Evolutionary conservation across 148 eudicot species (phyloP), one percentile per base, ranked within the genome.

Genomic region (Euryodendron excelsum): DNA sequence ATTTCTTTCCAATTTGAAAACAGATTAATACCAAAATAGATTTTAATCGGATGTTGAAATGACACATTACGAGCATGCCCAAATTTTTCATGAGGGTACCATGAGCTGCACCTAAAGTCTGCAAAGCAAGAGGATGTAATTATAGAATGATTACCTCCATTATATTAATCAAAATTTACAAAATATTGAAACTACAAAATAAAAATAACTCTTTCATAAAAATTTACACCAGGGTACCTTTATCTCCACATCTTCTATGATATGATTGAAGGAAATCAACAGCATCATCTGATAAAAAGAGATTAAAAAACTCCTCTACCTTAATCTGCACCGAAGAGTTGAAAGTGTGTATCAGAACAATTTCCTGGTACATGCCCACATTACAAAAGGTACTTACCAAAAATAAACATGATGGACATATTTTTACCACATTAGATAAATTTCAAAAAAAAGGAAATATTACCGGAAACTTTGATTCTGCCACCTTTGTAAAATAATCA

Each of bases 41-140:
- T 33, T 82, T 96, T 96, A 66, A 96, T 88, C 55, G 99, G 99
- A 82, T 96, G 99, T 78, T 88, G 94, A 82, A 96, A 93, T 33
- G 89, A 88, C 50, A 86, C 82, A 77, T 90, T 92, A 68, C 98
- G 96, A 33, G 84, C 81, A 52, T 76, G 77, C 36, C 92, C 92
- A 80, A 82, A 81, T 69, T 86, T 79, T 30, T 88, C 93, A 77
- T 84, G 82, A 79, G 87, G 90, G 39, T 60, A 77, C 99, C 99
- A 96, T 53, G 83, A 72, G 68, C 89, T 86, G 85, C 98, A 96
- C 77, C 60, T 86, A 61, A 96, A 86, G 73, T 91, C 99, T 96
- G 87, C 62, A 82, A 81, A 62, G 78, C 68, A 75, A 67, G 72
- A 78, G 34, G 39, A n/a, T 78, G 34, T 39, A 75, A 45, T 83